Evolutionary conservation across 2,329 filamentous ascomycete species (phyloP), one percentile per base, ranked within the genome.

Genomic region (Ophiostoma sp.): DNA sequence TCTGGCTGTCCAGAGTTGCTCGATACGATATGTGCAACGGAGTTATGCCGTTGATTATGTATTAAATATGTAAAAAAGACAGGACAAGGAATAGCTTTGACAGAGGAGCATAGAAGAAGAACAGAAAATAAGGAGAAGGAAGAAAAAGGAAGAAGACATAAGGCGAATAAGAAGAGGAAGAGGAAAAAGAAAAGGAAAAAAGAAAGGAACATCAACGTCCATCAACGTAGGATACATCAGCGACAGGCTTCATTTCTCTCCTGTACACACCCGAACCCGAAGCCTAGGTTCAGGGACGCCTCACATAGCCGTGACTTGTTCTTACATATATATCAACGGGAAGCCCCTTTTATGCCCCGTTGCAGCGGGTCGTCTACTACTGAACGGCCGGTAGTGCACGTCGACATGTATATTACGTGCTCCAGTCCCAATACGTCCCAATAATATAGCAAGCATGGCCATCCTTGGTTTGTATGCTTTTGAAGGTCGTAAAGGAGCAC

Each of bases 291-390:
- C 49, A 27, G n/a, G 18, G 49, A 9, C 18, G 27, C 11, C 49
- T 4, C 44, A 12, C 18, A 55, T 8, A 55, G n/a, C 12, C 14
- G 42, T 9, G 42, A 44, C 8, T 44, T 12, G 12, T 9, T 44
- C 42, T 16, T 49, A 49, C 16, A 60, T 60, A 58, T 11, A 58
- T 58, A 38, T 38, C 55, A 55, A 27, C 49, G 49, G 55, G 55
- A 60, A 12, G 55, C 55, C 55, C 55, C 27, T 60, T 16, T 40
- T 14, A 38, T 60, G 55, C 55, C 27, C 27, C 55, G 27, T 60
- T 60, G 55, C 27, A 44, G 63, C 16, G 63, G 41, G 63, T 49
- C 41, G 41, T 27, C 18, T 27, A 18, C 8, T 55, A 55, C 27
- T 27, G 27, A 55, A 55, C 49, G 49, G 27, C 27, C 27, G 27